Evolutionary conservation across 257 asterid species (phyloP).

Genomic region (Marsdenia floribunda): DNA sequence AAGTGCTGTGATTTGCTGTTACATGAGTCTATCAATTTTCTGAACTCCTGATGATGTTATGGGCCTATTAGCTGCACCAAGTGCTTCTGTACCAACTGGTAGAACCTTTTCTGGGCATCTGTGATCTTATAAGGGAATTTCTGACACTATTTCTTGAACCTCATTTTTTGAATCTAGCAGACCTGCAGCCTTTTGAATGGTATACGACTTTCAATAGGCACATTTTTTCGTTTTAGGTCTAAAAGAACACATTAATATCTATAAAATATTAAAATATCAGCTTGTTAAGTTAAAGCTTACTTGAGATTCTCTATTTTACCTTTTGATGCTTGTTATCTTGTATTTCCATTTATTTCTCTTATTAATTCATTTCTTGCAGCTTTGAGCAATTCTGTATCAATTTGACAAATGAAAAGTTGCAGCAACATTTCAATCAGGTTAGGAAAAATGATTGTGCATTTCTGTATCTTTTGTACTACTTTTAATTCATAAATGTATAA

Average conservation of each 20-base stretch:
- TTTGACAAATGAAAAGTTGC: conserved; percentile 93
- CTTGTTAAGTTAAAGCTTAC: not conserved
- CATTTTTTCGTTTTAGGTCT: not conserved
- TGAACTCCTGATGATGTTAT: not conserved
- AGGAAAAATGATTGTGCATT: conserved; percentile 1
- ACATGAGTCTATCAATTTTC: not conserved
- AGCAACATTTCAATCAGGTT: conserved; percentile 98
- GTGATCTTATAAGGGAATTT: not conserved
- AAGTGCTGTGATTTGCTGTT: not conserved
- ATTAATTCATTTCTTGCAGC: conserved; percentile 43
- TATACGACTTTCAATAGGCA: not conserved
- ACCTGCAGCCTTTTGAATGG: not conserved
- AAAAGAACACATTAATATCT: not conserved
- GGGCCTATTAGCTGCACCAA: not conserved
- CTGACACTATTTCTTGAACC: not conserved
- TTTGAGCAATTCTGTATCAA: conserved; percentile 95
- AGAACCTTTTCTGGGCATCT: not conserved
- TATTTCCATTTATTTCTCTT: not conserved
- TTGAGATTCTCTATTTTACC: not conserved
- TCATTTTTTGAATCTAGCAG: not conserved
- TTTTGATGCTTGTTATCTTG: not conserved
- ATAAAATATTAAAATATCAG: not conserved
- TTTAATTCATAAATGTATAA: conserved; percentile 5
- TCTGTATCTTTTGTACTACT: conserved; percentile 8
- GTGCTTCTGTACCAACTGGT: not conserved